Base-by-base conservation (phyloP, 495 filamentous ascomycete species). In the Talaromyces borbonicus region DNA sequence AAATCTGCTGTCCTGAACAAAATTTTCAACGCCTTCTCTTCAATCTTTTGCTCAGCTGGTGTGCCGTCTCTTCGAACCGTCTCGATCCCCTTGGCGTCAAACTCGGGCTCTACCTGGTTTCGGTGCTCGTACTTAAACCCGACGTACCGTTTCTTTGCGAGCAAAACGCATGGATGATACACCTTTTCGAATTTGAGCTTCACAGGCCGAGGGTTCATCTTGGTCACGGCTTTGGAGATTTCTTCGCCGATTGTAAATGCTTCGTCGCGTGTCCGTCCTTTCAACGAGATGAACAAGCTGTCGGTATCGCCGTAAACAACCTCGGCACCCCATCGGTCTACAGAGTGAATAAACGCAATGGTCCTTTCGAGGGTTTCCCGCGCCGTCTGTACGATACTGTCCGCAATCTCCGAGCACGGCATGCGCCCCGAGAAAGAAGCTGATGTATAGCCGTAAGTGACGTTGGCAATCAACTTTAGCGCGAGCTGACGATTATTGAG, bases 161-260 rank as follows among this genome's bases (percentile, higher is more conserved):
- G 76, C 3, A 98, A 75, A 1, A 96, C 79, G 55, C 90, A 96
- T 0, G 92, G 93, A 43, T 88, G 81, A 61, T 98, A 98, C 9
- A 98, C 92, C 55, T 98, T 98, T 63, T 98, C 93, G 56, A 98
- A 96, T 58, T 96, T 95, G 48, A 98, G 80, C 63, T 95, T 97
- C 44, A 98, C 69, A 0, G 92, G 92, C 8, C 85, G 77, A 8
- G 92, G 92, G 60, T 97, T 98, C 67, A 84, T 83, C 42, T 87
- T 70, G 0, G 93, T 98, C 47, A 98, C 78, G 32, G 79, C 78
- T 56, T 85, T 75, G n/a, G 90, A 83, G 47, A 98, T 97, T 56
- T 96, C 90, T 53, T 86, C 75, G 11, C 92, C 93, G 29, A 97
- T 90, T 48, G 83, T 75, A 61, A 97, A 97, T 3, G 92, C 92